Conservation (phyloP, 2,329 filamentous ascomycete genomes). For the Sarocladiaceae sp. region DNA sequence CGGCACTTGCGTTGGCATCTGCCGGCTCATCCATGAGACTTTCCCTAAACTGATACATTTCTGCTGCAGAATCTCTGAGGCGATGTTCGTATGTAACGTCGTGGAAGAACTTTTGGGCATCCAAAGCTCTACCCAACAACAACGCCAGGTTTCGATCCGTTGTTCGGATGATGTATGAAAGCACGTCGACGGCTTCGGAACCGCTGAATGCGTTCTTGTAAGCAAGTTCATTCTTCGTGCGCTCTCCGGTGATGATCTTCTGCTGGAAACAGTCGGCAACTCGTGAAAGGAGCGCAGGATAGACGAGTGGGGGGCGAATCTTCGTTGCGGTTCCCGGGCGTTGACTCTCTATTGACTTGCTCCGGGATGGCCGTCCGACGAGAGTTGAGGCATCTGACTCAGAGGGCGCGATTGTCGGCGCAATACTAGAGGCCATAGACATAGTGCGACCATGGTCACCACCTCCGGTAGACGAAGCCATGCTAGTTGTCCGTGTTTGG, state of each 20-base stretch:
- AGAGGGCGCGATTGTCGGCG: constrained; percentile 60
- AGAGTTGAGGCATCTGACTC: constrained; percentile 46
- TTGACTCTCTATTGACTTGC: constrained; percentile 48
- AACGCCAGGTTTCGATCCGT: constrained; percentile 92
- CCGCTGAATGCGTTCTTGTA: constrained; percentile 98
- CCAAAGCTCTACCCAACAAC: constrained; percentile 81
- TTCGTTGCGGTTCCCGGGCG: constrained; percentile 50
- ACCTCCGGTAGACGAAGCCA: constrained; percentile 47
- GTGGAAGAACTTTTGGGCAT: constrained; percentile 98
- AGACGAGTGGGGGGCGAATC: constrained; percentile 77
- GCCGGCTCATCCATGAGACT: constrained; percentile 77
- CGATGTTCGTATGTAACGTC: constrained; percentile 98
- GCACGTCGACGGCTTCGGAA: constrained; percentile 88
- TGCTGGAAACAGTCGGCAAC: constrained; percentile 90
- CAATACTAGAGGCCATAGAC: constrained; percentile 86
- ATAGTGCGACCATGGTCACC: constrained; percentile 59
- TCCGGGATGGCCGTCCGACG: constrained; percentile 46
- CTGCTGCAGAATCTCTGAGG: constrained; percentile 83
- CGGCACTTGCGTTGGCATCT: constrained; percentile 58
- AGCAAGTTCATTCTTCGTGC: constrained; percentile 91
- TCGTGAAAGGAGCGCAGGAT: constrained; percentile 87
- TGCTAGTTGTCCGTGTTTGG: constrained; percentile 55
- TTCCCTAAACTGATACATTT: constrained; percentile 96
- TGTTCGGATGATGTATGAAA: constrained; percentile 94
- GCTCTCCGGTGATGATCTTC: constrained; percentile 76